A percentile compares a stretch with the other conserved stretches of the same genome.
Evolutionary conservation across 1,284 basidiomycete species (phyloP).

Genomic region (Leccinum subfulvum): DNA sequence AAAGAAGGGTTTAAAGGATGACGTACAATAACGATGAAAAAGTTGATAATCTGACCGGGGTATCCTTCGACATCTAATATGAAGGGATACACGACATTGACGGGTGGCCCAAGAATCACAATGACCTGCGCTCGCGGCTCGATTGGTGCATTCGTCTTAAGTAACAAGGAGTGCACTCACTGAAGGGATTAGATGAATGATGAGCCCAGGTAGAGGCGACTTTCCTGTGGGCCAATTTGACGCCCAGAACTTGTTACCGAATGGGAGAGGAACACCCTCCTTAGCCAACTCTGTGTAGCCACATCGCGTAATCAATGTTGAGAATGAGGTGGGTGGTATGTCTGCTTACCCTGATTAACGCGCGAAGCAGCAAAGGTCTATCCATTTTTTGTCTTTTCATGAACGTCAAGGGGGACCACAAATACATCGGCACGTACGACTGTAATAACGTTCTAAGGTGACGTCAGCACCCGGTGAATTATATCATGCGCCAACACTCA

Average conservation of each 20-base stretch:
- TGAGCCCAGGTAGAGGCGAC: slow-evolving; percentile 40
- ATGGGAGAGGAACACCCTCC: slow-evolving; percentile 41
- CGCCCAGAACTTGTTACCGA: slow-evolving; percentile 39
- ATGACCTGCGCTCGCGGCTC: slow-evolving; percentile 37
- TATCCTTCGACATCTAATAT: slow-evolving; percentile 61
- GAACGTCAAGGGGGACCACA: background rate
- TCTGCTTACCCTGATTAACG: slow-evolving; percentile 42
- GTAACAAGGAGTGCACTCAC: slow-evolving; percentile 12
- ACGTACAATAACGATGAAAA: slow-evolving; percentile 51
- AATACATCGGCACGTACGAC: slow-evolving; percentile 21
- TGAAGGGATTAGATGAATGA: slow-evolving; percentile 36
- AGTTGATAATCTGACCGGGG: slow-evolving; percentile 54
- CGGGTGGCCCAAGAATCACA: slow-evolving; percentile 48
- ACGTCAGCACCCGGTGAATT: slow-evolving; percentile 6
- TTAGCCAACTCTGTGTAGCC: slow-evolving; percentile 38
- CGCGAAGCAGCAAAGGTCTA: slow-evolving; percentile 46
- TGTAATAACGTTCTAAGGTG: slow-evolving; percentile 35
- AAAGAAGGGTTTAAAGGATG: background rate
- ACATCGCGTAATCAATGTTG: background rate
- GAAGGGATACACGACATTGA: slow-evolving; percentile 48
- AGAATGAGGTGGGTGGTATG: background rate
- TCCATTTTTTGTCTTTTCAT: background rate
- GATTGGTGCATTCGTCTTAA: background rate
- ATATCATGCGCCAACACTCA: slow-evolving; percentile 10
- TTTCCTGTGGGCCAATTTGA: slow-evolving; percentile 40